Evolutionary conservation across 805 yeast species (phyloP).

Genomic region (Peterozyma xylosa): DNA sequence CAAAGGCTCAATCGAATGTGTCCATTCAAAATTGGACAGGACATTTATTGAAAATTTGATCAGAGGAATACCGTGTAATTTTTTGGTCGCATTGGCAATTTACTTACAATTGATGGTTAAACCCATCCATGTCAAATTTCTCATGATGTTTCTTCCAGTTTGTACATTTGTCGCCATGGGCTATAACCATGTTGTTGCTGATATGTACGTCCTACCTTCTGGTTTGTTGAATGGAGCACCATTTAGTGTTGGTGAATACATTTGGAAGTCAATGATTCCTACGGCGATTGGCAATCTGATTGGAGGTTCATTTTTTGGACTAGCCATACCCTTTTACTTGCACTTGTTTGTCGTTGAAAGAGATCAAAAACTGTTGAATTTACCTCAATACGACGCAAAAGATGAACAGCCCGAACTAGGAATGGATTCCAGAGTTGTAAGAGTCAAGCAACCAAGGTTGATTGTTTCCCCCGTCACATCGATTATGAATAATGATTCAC

Average conservation of each 20-base stretch:
- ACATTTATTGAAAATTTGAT: slow-evolving; percentile 57
- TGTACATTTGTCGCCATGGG: slow-evolving; percentile 77
- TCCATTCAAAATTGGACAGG: slow-evolving; percentile 31
- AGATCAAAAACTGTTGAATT: slow-evolving; percentile 51
- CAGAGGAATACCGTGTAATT: slow-evolving; percentile 72
- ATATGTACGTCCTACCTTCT: slow-evolving; percentile 61
- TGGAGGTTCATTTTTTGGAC: slow-evolving; percentile 68
- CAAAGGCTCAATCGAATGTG: slow-evolving; percentile 40
- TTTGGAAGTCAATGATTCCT: slow-evolving; percentile 70
- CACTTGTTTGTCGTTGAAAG: slow-evolving; percentile 68
- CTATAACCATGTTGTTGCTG: slow-evolving; percentile 77
- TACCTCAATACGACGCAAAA: slow-evolving; percentile 63
- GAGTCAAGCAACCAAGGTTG: slow-evolving; percentile 20
- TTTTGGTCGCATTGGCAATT: slow-evolving; percentile 67
- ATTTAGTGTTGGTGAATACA: slow-evolving; percentile 52
- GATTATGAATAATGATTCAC: background rate
- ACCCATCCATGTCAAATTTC: slow-evolving; percentile 68
- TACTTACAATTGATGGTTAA: slow-evolving; percentile 73
- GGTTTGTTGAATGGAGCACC: slow-evolving; percentile 65
- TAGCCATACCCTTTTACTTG: slow-evolving; percentile 62
- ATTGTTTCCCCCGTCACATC: background rate
- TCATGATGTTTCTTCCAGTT: slow-evolving; percentile 59
- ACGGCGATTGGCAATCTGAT: slow-evolving; percentile 68
- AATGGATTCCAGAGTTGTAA: slow-evolving; percentile 72
- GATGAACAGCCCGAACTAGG: slow-evolving; percentile 79